phyloP scores from a whole-genome alignment of 768 basidiomycete genomes.

The Paxillus rubicundulus region DNA sequence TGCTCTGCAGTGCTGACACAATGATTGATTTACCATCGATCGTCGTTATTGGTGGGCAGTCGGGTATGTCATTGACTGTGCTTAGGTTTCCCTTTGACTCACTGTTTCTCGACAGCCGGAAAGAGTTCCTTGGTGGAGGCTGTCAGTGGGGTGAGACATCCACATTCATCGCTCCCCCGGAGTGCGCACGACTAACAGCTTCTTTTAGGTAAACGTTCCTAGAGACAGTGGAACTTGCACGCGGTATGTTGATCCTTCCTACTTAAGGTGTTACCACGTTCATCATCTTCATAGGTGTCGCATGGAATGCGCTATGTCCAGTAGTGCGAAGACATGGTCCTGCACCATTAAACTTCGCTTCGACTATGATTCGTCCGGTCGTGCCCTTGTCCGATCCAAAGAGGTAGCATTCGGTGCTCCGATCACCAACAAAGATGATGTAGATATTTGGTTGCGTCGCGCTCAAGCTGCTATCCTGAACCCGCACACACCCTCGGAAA shows the following conservation, averaged over 20 bases:
- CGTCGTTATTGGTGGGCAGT: constrained; percentile 56
- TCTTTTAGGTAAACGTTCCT: constrained; percentile 53
- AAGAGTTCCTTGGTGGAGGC: constrained; percentile 62
- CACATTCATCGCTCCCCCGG: background rate
- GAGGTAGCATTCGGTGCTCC: constrained; percentile 28
- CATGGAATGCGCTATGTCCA: constrained; percentile 51
- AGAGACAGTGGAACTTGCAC: constrained; percentile 63
- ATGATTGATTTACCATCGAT: constrained; percentile 49
- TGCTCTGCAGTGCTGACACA: constrained; percentile 33
- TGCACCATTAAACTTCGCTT: constrained; percentile 45
- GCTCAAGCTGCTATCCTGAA: constrained; percentile 47
- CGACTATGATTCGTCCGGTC: constrained; percentile 31
- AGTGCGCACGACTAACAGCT: background rate
- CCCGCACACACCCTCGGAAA: constrained; percentile 11
- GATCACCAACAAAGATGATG: constrained; percentile 28
- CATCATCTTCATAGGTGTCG: constrained; percentile 41
- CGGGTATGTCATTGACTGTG: constrained; percentile 34
- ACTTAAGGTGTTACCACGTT: background rate
- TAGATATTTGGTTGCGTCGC: constrained; percentile 43
- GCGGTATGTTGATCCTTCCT: constrained; percentile 31
- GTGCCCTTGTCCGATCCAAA: background rate
- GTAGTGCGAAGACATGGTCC: constrained; percentile 37
- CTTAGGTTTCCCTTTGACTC: background rate
- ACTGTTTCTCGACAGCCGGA: constrained; percentile 38
- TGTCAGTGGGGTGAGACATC: constrained; percentile 46